phyloP scores from a whole-genome alignment of 257 asterid genomes.

The Forsythia viridissima region DNA sequence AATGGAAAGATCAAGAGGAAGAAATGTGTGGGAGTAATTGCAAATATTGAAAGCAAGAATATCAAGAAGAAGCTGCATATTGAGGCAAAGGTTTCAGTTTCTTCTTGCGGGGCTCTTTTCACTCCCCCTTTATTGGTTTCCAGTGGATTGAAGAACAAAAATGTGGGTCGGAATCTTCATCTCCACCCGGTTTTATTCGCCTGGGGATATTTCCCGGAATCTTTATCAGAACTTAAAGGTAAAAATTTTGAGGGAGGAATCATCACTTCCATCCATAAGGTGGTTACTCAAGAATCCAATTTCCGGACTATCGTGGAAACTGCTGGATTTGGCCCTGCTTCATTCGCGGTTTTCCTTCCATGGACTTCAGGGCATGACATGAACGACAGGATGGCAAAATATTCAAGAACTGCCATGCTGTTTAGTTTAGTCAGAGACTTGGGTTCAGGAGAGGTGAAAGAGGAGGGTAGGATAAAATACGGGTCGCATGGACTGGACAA shows the following conservation, averaged over 20 bases:
- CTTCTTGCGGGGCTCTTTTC: constrained; percentile 60
- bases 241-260: constrained; percentile 58
- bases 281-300: constrained; percentile 35
- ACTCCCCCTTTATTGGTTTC: constrained; percentile 55
- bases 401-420: constrained; percentile 47
- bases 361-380: constrained; percentile 55
- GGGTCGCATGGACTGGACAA: constrained; percentile 26
- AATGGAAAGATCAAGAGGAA: constrained; percentile 21
- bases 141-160: constrained; percentile 54
- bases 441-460: constrained; percentile 55
- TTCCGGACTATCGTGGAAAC: constrained; percentile 46
- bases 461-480: constrained; percentile 40
- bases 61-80: constrained; percentile 34
- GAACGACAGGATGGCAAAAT: constrained; percentile 54
- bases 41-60: constrained; percentile 29
- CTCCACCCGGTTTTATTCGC: constrained; percentile 58
- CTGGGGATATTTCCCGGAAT: constrained; percentile 73
- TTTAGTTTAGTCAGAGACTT: constrained; percentile 42
- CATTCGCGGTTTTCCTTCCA: constrained; percentile 43
- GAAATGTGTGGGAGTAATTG: constrained; percentile 52
- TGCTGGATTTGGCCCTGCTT: constrained; percentile 45
- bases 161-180: constrained; percentile 58
- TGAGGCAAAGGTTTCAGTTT: constrained; percentile 43
- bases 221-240: constrained; percentile 36
- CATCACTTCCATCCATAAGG: constrained; percentile 50